Evolutionary conservation across 805 yeast genomes (phyloP), one percentile per base, ranked within the genome.

Genomic region (Pichia nanzhaoensis): DNA sequence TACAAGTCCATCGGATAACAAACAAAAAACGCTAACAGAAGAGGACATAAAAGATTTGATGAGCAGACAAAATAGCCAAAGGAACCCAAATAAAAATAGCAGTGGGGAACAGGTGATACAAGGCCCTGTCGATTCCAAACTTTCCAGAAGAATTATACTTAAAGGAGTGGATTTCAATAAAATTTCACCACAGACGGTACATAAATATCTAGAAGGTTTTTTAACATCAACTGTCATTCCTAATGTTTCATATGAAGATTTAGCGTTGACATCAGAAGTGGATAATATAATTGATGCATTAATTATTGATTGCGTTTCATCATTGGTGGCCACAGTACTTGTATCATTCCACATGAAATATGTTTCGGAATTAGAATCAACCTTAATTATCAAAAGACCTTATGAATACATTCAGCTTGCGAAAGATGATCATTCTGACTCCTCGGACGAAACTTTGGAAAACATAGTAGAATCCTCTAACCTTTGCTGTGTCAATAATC

Each of bases 1-100:
- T 55, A 87, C 90, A 2, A 67, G 76, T 16, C 91, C 93, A 1
- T 27, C 36, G 2, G 89, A 89, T 34, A 61, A 32, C 16, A 17
- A 16, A 19, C 20, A 38, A n/a, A 39, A 37, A 12, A 18, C n/a
- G 20, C 22, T 42, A 3, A 28, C n/a, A 2, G 45, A 42, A 14
- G 46, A 39, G 8, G 37, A 39, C 8, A 47, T 45, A 17, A 20
- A 31, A 5, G 37, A 34, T 7, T 24, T 50, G 7, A 24, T 34
- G 2, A 17, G 27, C 6, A 42, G 41, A 20, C 48, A 45, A 32
- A 41, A 35, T 17, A 35, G 16, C 12, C 32, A 24, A 20, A 28
- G 12, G 37, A 39, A 39, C 27, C 31, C 13, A 36, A 43, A 24
- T 10, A 40, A 16, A 20, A 33, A 10, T 19, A 49, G 35, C 35